Conservation (phyloP, 768 basidiomycete species). For the Termitomyces sp. region DNA sequence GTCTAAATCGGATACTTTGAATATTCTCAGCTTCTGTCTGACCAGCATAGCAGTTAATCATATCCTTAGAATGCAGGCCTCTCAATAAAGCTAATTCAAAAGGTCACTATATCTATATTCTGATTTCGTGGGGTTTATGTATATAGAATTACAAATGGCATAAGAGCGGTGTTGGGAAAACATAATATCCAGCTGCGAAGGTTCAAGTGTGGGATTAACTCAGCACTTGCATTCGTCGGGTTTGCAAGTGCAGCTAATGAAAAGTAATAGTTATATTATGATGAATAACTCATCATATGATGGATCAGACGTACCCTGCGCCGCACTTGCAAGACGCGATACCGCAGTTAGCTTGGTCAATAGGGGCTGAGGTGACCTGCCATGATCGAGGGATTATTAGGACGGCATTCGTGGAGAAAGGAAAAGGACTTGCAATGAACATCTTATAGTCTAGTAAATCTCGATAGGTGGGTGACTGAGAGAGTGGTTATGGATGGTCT, state of each 20-base stretch:
- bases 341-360: conserved; percentile 44
- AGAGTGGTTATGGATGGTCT: neutral
- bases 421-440: neutral
- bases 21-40: neutral
- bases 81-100: neutral
- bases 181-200: neutral
- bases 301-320: conserved; percentile 27
- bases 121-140: too few species aligned
- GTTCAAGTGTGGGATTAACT: conserved; percentile 8
- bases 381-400: neutral
- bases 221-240: conserved; percentile 63
- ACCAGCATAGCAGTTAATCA: neutral
- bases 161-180: too few species aligned
- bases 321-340: conserved; percentile 47
- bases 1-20: neutral
- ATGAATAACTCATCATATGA: neutral
- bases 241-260: conserved; percentile 52
- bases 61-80: too few species aligned
- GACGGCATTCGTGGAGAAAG: neutral
- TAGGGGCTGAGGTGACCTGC: conserved; percentile 30
- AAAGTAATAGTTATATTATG: neutral
- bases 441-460: neutral
- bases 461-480: neutral
- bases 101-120: neutral
- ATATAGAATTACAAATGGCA: too few species aligned